Evolutionary conservation across 2,329 filamentous ascomycete species (phyloP).

Genomic region (Hypoxylon sp.): DNA sequence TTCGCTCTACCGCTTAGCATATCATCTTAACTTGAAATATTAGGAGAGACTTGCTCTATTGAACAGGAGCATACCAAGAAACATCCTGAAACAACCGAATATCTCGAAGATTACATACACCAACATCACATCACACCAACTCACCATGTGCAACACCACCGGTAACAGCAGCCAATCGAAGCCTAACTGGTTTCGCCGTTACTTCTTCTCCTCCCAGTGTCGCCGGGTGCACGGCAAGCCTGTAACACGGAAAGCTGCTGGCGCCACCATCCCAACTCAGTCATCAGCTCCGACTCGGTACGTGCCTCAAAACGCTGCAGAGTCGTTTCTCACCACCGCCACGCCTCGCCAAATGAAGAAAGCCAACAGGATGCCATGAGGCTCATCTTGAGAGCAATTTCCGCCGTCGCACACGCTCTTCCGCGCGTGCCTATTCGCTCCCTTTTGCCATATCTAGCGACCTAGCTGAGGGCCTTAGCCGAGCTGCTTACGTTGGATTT

Average conservation of each 20-base stretch:
- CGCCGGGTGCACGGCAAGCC: background rate
- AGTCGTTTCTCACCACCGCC: conserved; percentile 60
- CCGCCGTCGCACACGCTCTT: background rate
- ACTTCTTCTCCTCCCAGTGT: background rate
- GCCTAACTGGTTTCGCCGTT: background rate
- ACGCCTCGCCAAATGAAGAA: conserved; percentile 59
- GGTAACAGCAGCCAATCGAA: background rate
- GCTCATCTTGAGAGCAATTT: background rate
- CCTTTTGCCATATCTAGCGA: background rate
- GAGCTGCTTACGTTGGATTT: conserved; percentile 21
- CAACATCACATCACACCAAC: background rate
- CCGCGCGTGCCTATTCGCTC: conserved; percentile 2
- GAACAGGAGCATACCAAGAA: background rate
- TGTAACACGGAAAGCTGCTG: conserved; percentile 8
- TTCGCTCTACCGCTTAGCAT: background rate
- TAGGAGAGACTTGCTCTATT: background rate
- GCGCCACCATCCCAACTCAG: background rate
- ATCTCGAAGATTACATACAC: background rate
- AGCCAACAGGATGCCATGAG: conserved; percentile 56
- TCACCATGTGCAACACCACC: conserved; percentile 12
- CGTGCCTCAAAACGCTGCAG: conserved; percentile 60
- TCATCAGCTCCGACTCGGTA: conserved; percentile 39
- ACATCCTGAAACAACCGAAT: background rate
- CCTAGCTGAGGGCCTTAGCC: background rate
- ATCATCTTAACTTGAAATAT: background rate